Conservation (phyloP, 2,329 filamentous ascomycete species). For the Clonostachys rosea region DNA sequence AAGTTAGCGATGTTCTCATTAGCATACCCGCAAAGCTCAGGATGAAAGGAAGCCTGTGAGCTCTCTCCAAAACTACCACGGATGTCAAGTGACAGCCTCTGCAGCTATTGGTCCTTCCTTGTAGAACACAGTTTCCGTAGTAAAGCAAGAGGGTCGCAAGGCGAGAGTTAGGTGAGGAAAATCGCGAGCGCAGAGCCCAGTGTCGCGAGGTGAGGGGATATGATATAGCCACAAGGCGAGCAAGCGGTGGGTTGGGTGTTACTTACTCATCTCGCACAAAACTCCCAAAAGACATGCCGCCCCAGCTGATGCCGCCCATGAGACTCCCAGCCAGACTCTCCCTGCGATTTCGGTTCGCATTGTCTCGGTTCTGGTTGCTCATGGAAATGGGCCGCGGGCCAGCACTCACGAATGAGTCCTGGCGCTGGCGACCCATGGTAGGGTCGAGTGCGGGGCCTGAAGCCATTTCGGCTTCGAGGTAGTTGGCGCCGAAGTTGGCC, state of each 20-base stretch:
- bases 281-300: conserved; percentile 90
- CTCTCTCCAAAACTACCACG: no score
- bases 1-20: conserved; percentile 7
- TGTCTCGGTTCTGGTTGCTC: conserved; percentile 58
- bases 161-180: no score
- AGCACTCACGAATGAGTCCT: conserved; percentile 63
- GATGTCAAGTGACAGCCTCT: no score
- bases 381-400: conserved; percentile 64
- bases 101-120: no score
- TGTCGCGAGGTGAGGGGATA: no score
- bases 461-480: not conserved
- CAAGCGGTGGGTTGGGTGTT: conserved; percentile 1
- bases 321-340: conserved; percentile 61
- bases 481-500: no score
- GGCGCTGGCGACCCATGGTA: conserved; percentile 49
- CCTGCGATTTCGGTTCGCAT: conserved; percentile 50
- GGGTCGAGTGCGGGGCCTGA: conserved; percentile 40
- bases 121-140: no score
- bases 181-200: no score
- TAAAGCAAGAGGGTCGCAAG: no score
- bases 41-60: no score
- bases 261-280: conserved; percentile 98
- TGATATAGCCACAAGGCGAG: no score
- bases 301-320: conserved; percentile 91
- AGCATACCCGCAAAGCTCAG: no score